A percentile compares a stretch with the other conserved stretches of the same genome.
These are phyloP conservation scores for Asterochloris erici DNA, from an alignment of 139 green algal genomes.

Conservation along the genomic window DNA sequence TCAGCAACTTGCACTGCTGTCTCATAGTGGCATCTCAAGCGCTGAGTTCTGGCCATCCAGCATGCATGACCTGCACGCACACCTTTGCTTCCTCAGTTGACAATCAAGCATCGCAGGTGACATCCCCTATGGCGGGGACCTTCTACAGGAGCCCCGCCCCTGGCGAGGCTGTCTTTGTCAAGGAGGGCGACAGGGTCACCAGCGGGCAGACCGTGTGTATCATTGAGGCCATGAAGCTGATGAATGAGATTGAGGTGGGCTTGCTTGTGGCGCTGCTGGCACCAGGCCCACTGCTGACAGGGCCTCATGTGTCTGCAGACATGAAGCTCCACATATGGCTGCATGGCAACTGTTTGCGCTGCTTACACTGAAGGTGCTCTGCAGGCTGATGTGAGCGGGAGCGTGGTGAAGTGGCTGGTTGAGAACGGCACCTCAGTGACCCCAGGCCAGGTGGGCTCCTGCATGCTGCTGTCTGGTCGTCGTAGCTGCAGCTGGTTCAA, in stretches of 20 bases:
- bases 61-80: no score
- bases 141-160: slow-evolving; percentile 80
- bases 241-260: slow-evolving; percentile 95
- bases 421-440: slow-evolving; percentile 76
- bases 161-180: slow-evolving; percentile 88
- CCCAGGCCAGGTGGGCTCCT: slow-evolving; percentile 48
- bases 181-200: slow-evolving; percentile 88
- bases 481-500: no score
- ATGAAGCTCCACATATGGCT: not conserved
- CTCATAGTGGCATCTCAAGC: no score
- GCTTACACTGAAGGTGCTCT: not conserved
- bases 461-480: no score
- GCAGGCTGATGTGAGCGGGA: slow-evolving; percentile 76
- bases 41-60: no score
- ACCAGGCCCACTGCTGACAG: not conserved
- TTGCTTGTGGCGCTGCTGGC: not conserved
- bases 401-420: slow-evolving; percentile 72
- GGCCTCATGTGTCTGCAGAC: not conserved
- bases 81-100: not conserved
- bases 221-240: slow-evolving; percentile 98
- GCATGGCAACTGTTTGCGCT: not conserved
- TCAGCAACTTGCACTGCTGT: no score
- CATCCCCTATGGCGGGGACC: slow-evolving; percentile 73
- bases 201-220: slow-evolving; percentile 95
- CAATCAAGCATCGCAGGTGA: slow-evolving; percentile 31